A percentile compares a stretch with the other conserved stretches of the same genome.
Evolutionary conservation across 106 monocot species (phyloP).

Genomic region (Phalaenopsis aphrodite): DNA sequence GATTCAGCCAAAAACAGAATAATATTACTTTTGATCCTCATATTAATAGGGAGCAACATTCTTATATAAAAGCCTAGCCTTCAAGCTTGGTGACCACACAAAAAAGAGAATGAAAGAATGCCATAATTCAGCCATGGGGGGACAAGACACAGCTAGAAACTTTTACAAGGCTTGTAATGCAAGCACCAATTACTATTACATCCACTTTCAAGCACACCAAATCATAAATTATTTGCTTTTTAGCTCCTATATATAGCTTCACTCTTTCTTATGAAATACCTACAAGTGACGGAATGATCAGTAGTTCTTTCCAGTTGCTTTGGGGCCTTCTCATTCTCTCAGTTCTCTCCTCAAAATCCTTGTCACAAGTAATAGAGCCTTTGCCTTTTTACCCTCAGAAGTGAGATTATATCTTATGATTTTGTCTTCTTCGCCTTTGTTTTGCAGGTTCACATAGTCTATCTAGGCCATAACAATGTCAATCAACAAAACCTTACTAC

Average conservation of each 20-base stretch:
- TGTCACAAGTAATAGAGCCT: not conserved
- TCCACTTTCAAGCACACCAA: not conserved
- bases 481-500: slow-evolving; percentile 46
- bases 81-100: no score
- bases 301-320: not conserved
- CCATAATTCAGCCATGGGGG: not conserved
- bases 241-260: slow-evolving; percentile 2
- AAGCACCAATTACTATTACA: slow-evolving; percentile 4
- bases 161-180: slow-evolving; percentile 1
- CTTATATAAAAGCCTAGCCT: no score
- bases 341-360: not conserved
- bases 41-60: no score
- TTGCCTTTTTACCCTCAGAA: not conserved
- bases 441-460: slow-evolving; percentile 74
- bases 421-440: not conserved
- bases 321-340: not conserved
- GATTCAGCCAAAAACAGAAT: no score
- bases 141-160: not conserved
- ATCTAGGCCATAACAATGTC: slow-evolving; percentile 48
- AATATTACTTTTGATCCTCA: no score
- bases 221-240: not conserved
- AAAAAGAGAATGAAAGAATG: not conserved
- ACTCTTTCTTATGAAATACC: not conserved
- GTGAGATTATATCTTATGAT: not conserved
- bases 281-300: not conserved